These are phyloP conservation scores for Malassezia obtusa DNA, from an alignment of 1,284 basidiomycete species.

Conservation along the genomic window DNA sequence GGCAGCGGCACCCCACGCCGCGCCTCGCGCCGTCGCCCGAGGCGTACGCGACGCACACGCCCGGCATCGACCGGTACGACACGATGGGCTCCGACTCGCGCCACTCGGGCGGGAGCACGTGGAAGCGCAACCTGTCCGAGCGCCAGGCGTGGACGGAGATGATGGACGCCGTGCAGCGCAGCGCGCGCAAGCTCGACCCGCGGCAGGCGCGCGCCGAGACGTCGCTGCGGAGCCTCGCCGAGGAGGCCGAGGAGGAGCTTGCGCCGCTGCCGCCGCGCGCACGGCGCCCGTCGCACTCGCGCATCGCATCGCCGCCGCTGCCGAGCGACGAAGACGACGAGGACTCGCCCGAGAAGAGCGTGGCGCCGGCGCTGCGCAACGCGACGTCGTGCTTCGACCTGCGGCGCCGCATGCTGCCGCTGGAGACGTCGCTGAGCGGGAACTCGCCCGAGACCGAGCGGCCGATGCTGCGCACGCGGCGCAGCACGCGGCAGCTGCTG, in stretches of 20 bases:
- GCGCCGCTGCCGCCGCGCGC: background rate
- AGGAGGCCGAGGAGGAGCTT: background rate
- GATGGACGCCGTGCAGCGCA: constrained; percentile 41
- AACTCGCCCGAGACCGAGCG: background rate
- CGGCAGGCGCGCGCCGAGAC: background rate
- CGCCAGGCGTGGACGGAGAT: constrained; percentile 43
- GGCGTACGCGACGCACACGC: background rate
- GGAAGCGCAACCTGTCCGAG: constrained; percentile 41
- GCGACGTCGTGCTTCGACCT: constrained; percentile 3
- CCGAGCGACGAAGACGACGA: background rate
- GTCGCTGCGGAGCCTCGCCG: background rate
- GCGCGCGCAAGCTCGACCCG: constrained; percentile 27
- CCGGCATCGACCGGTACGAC: constrained; percentile 2
- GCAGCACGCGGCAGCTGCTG: constrained; percentile 19
- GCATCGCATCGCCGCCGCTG: background rate
- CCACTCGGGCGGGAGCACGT: constrained; percentile 43
- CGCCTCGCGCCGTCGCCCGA: background rate
- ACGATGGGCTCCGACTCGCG: constrained; percentile 40
- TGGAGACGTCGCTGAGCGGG: background rate
- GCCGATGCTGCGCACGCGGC: constrained; percentile 9
- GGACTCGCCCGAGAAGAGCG: background rate
- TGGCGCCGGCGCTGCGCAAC: constrained; percentile 4
- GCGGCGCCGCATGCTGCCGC: background rate
- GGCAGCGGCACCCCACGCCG: background rate
- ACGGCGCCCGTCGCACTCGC: background rate